Evolutionary conservation across 441 rosid genomes (phyloP).

Genomic region (Jatropha podagrica): DNA sequence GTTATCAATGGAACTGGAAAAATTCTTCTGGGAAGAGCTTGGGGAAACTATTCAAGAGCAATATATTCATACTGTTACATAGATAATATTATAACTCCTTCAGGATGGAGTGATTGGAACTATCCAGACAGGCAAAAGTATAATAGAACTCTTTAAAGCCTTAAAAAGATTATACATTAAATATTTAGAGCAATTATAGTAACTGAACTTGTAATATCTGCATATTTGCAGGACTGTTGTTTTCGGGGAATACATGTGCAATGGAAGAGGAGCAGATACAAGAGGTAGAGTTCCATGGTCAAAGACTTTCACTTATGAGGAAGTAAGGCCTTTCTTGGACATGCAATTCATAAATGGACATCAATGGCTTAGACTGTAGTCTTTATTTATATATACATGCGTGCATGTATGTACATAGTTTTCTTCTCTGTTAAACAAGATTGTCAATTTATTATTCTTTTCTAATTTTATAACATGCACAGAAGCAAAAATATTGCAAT

Average conservation of each 20-base stretch:
- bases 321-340: constrained; percentile 58
- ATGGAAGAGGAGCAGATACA: constrained; percentile 73
- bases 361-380: constrained; percentile 75
- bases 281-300: constrained; percentile 69
- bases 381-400: too few relatives aligned
- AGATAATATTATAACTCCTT: constrained; percentile 58
- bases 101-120: constrained; percentile 94
- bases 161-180: too few relatives aligned
- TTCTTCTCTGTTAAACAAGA: neutral
- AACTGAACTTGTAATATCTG: neutral
- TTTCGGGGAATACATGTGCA: constrained; percentile 77
- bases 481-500: neutral
- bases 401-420: too few relatives aligned
- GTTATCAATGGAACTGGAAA: constrained; percentile 70
- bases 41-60: constrained; percentile 80
- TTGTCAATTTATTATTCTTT: constrained; percentile 14
- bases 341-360: constrained; percentile 65
- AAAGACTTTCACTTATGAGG: constrained; percentile 46
- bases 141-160: neutral
- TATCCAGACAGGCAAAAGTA: constrained; percentile 58
- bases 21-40: constrained; percentile 80
- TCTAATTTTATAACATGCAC: neutral
- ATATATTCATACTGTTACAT: constrained; percentile 71
- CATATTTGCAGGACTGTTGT: constrained; percentile 52
- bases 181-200: neutral